These are phyloP conservation scores for Berkeleyomyces rouxiae DNA, from an alignment of 2,329 filamentous ascomycete genomes.

Conservation along the genomic window DNA sequence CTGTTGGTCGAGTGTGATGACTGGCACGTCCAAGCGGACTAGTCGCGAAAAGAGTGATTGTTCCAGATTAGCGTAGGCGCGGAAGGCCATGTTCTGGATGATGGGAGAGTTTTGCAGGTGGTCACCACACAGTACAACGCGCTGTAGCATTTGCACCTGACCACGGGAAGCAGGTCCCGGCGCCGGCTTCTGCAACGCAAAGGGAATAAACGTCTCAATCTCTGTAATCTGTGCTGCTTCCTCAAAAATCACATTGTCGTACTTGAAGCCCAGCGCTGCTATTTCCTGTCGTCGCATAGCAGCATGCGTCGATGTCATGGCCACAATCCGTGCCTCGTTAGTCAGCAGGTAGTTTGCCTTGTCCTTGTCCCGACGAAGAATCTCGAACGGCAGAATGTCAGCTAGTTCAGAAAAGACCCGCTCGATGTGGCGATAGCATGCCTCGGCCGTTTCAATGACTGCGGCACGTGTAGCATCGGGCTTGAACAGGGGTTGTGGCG, in stretches of 20 bases:
- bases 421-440: conserved; percentile 75
- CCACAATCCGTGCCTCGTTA: conserved; percentile 91
- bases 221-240: conserved; percentile 97
- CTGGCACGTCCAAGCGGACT: conserved; percentile 80
- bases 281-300: conserved; percentile 90
- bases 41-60: conserved; percentile 88
- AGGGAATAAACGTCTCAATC: conserved; percentile 88
- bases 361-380: conserved; percentile 72
- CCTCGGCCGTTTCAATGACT: conserved; percentile 59
- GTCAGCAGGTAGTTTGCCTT: conserved; percentile 92
- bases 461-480: conserved; percentile 44
- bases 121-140: conserved; percentile 85
- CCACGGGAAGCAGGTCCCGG: conserved; percentile 28
- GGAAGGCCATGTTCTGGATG: conserved; percentile 84
- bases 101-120: conserved; percentile 95
- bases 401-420: conserved; percentile 86
- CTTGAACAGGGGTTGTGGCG: conserved; percentile 73
- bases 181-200: conserved; percentile 73
- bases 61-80: conserved; percentile 88
- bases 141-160: conserved; percentile 48
- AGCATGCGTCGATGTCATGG: conserved; percentile 97
- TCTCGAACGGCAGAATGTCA: conserved; percentile 89
- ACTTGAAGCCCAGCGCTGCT: conserved; percentile 79
- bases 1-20: conserved; percentile 80
- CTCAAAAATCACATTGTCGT: conserved; percentile 97